Evolutionary conservation across 2,329 filamentous ascomycete species (phyloP), one percentile per base, ranked within the genome.

Genomic region (Helotiales sp.): DNA sequence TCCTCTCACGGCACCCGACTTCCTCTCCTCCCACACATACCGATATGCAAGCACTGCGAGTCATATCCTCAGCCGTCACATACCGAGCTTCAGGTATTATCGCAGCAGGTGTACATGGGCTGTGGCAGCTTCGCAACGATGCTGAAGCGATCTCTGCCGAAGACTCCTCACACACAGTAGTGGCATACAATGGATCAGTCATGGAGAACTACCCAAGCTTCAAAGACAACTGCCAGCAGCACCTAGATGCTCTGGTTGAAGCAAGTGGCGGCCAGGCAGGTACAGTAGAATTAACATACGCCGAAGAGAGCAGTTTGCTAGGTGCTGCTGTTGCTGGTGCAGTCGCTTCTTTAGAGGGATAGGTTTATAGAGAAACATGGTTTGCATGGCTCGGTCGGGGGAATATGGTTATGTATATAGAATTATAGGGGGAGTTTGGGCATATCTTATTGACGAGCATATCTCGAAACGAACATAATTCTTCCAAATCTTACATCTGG

Each of bases 141-240:
- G 79, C 80, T 22, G 81, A 85, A 63, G 69, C 76, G 40, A 78
- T 81, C 28, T 7, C 45, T 1, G 55, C 70, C 17, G 13, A 54
- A 7, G 57, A 79, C 78, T 67, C 71, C 74, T 28, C 84, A 7
- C 79, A 80, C 64, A 88, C 86, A 2, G 84, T 86, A 1, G 87
- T 95, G n/a, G 90, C 90, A 3, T 94, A 90, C 79, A 93, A 93
- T 75, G 92, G 92, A 52, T 91, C 89, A 30, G 91, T 95, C 59
- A 89, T 94, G 61, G 91, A 94, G 78, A 89, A 90, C 73, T 95
- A 94, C 75, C 91, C 92, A 0, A 81, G 82, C 7, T 95, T 93
- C 77, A 81, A 85, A 24, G 79, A 78, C 34, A 83, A 80, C 49
- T 89, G 89, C 74, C 91, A 94, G 77, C 76, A 76, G 6, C 88